Evolutionary conservation across 345 rosid genomes (phyloP).

Genomic region (Hibiscus trionum): DNA sequence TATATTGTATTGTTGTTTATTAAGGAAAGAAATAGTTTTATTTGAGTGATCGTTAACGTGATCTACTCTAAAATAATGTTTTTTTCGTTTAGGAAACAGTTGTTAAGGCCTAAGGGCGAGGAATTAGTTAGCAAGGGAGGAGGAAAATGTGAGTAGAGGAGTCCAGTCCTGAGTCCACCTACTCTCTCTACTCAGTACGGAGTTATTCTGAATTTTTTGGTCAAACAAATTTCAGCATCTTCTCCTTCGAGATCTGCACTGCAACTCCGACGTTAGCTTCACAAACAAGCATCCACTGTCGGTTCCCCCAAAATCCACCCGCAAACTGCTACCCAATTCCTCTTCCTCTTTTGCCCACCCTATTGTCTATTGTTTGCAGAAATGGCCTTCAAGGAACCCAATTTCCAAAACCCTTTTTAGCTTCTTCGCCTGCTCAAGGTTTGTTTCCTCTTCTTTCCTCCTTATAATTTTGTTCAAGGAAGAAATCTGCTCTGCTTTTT

Average conservation of each 20-base stretch:
- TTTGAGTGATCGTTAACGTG: too few species aligned
- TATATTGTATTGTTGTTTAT: too few species aligned
- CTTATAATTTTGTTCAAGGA: not conserved
- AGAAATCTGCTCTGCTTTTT: not conserved
- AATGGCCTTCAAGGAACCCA: slow-evolving; percentile 14
- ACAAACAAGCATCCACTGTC: not conserved
- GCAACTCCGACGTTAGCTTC: slow-evolving; percentile 3
- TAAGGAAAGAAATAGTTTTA: too few species aligned
- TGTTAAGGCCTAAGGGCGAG: not conserved
- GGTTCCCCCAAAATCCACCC: not conserved
- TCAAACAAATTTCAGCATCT: not conserved
- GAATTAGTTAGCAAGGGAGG: not conserved
- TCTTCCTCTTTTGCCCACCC: not conserved
- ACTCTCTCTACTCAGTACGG: not conserved
- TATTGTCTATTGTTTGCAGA: slow-evolving; percentile 14
- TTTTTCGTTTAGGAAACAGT: too few species aligned
- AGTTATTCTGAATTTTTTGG: not conserved
- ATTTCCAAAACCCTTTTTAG: not conserved
- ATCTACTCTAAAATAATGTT: too few species aligned
- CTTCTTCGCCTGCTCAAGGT: not conserved
- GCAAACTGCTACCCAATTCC: not conserved
- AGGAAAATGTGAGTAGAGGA: not conserved
- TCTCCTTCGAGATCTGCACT: slow-evolving; percentile 6
- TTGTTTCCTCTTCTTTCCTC: not conserved
- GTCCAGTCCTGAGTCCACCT: not conserved